Evolutionary conservation across 768 basidiomycete genomes (phyloP).

Genomic region (Pleurotus salmoneostramineus): DNA sequence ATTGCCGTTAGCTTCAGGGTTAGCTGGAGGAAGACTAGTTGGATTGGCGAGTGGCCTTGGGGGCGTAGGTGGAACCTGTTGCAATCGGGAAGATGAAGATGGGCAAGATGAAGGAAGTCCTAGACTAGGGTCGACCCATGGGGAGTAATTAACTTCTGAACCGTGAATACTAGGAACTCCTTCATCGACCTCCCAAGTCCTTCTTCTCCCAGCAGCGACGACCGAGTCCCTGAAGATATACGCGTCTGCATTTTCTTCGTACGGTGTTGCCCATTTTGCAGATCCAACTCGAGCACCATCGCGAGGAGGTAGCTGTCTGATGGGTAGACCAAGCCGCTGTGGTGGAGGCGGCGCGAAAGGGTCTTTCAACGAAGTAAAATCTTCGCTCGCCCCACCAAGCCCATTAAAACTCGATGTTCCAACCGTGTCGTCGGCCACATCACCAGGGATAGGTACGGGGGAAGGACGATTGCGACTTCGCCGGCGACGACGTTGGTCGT

Average conservation of each 20-base stretch:
- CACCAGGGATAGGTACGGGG: background rate
- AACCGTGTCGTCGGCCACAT: background rate
- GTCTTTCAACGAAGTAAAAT: conserved; percentile 4
- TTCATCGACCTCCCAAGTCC: background rate
- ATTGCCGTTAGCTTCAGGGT: background rate
- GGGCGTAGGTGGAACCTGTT: no score
- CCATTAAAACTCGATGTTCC: background rate
- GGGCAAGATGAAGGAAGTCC: no score
- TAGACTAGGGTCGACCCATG: no score
- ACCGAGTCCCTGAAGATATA: background rate
- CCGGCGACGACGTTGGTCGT: no score
- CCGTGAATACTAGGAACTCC: no score
- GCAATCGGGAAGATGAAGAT: no score
- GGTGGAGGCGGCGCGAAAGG: conserved; percentile 1
- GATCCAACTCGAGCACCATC: background rate
- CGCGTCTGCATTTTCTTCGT: background rate
- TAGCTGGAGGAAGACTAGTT: background rate
- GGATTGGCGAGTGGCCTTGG: background rate
- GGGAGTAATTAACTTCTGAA: no score
- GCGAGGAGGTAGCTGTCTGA: background rate
- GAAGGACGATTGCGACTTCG: no score
- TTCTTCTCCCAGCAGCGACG: background rate
- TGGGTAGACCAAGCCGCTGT: background rate
- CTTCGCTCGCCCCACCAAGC: background rate
- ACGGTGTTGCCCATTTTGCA: background rate